Evolutionary conservation across 2,329 filamentous ascomycete species (phyloP), one percentile per base, ranked within the genome.

Genomic region (Teratosphaeria gauchensis): DNA sequence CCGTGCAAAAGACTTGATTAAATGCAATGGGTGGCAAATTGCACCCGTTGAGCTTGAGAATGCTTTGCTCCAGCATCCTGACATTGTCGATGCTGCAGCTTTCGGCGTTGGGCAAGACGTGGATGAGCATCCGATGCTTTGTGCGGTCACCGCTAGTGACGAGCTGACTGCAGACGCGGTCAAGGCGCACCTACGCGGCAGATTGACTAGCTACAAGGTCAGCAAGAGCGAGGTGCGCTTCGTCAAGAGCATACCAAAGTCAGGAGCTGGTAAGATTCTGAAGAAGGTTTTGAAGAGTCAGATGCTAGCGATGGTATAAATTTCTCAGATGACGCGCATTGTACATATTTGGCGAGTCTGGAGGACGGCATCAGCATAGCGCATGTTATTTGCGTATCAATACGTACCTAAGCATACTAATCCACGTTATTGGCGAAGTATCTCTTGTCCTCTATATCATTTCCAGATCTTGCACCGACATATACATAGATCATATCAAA

Each of bases 201-300:
- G 60, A 35, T 52, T 76, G 46, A 71, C 73, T 11, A 65, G 64
- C 21, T 74, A 74, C 63, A 76, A 75, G 64, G 64, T 63, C 14
- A 56, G 51, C 38, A 48, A 53, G 38, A 35, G 53, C n/a, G 59
- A 62, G 53, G 51, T 59, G n/a, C 28, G 35, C 19, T 89, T 90
- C 68, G 76, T 88, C 4, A 80, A 87, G 33, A 75, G 76, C 14
- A 84, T 90, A 32, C 87, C 87, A 19, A 90, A 88, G 75, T 89
- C 87, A 60, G 80, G 83, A 81, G 86, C 84, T 8, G 85, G 85
- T 16, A 88, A 88, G 73, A 87, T 88, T 58, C 68, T 88, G 58
- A 76, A 84, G 54, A 85, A 82, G 65, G 62, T 77, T 1, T 71
- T 89, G 54, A 77, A 82, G 51, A 30, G 28, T n/a, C 24, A 32